Percentiles rank a stretch among this genome's conserved stretches.
Evolutionary conservation across 805 yeast species (phyloP).

Genomic region (Pichia occidentalis): DNA sequence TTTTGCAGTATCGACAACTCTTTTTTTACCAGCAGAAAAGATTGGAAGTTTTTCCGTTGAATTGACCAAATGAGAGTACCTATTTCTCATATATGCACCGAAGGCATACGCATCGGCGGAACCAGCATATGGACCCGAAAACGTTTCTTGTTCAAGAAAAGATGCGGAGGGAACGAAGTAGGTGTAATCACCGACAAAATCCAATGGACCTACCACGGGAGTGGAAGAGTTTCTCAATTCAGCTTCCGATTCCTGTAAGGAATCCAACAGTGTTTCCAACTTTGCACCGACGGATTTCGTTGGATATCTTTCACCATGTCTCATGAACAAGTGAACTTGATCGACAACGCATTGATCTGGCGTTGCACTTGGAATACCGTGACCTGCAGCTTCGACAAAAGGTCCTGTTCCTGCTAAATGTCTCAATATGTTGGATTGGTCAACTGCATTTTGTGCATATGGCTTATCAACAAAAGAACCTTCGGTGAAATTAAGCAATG

Average conservation of each 20-base stretch:
- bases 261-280: conserved; percentile 17
- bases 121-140: conserved; percentile 45
- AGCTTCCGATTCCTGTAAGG: too few relatives aligned
- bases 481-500: too few relatives aligned
- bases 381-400: conserved; percentile 35
- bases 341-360: conserved; percentile 47
- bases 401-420: conserved; percentile 8
- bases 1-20: conserved; percentile 46
- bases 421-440: background rate
- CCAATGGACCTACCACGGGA: conserved; percentile 38
- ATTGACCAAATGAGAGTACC: conserved; percentile 42
- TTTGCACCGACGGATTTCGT: conserved; percentile 30
- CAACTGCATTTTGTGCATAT: too few relatives aligned
- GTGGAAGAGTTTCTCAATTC: conserved; percentile 28
- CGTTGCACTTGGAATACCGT: conserved; percentile 42
- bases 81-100: conserved; percentile 43
- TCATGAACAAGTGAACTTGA: conserved; percentile 61
- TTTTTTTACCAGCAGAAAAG: conserved; percentile 45
- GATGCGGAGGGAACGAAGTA: too few relatives aligned
- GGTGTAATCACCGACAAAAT: conserved; percentile 42
- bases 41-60: conserved; percentile 35
- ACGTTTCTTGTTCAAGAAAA: conserved; percentile 32
- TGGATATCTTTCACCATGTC: conserved; percentile 75
- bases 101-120: conserved; percentile 37
- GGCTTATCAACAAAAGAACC: too few relatives aligned